phyloP scores from a whole-genome alignment of 495 filamentous ascomycete species.

The Schizothecium vesticola region DNA sequence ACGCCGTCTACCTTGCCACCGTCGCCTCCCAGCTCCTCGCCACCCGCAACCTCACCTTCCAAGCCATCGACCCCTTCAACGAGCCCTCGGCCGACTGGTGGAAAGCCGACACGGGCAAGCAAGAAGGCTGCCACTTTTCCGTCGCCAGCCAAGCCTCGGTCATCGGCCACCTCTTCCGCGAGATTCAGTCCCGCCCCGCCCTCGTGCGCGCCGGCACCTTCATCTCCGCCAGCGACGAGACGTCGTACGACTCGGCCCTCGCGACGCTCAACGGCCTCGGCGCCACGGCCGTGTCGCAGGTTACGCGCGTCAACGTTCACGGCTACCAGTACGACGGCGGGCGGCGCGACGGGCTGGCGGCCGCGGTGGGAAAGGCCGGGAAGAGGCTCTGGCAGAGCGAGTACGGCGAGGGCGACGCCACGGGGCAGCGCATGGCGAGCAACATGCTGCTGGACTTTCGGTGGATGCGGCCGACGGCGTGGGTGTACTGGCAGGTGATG shows the following conservation, averaged over 20 bases:
- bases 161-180: constrained; percentile 18
- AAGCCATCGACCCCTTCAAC: constrained; percentile 35
- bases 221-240: constrained; percentile 32
- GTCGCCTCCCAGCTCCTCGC: constrained; percentile 33
- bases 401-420: constrained; percentile 35
- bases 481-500: constrained; percentile 39
- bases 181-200: constrained; percentile 18
- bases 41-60: constrained; percentile 31
- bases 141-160: constrained; percentile 24
- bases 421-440: constrained; percentile 24
- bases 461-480: constrained; percentile 35
- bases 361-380: constrained; percentile 12
- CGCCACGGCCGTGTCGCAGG: constrained; percentile 16
- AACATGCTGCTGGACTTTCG: constrained; percentile 34
- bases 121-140: constrained; percentile 35
- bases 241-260: constrained; percentile 27
- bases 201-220: constrained; percentile 21
- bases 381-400: constrained; percentile 39
- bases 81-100: constrained; percentile 35
- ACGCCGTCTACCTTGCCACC: constrained; percentile 36
- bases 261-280: constrained; percentile 25
- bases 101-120: constrained; percentile 32
- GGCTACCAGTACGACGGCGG: constrained; percentile 34
- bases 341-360: constrained; percentile 22
- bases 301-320: constrained; percentile 35